A percentile compares a stretch with the other conserved stretches of the same genome.
Conservation (phyloP, 306 rosid species). For the Ochetophila trinervis region DNA sequence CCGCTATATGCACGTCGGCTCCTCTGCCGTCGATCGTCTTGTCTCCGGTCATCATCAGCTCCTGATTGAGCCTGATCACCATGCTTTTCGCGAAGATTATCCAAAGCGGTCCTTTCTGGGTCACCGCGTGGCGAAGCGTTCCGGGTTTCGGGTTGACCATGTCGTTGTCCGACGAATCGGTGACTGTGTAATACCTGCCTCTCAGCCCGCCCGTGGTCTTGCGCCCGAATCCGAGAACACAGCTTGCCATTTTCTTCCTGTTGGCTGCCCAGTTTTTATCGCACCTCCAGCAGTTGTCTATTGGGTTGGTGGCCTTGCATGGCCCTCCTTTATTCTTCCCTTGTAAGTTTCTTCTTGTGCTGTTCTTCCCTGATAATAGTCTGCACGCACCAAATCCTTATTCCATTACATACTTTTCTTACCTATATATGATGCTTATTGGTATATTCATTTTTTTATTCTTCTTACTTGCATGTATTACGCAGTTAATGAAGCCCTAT, state of each 20-base stretch:
- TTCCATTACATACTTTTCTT: neutral
- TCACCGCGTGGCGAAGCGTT: constrained; percentile 68
- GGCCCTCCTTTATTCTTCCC: constrained; percentile 1
- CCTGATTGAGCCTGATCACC: constrained; percentile 52
- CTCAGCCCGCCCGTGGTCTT: constrained; percentile 53
- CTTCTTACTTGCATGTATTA: too few relatives aligned
- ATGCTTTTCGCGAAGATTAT: constrained; percentile 54
- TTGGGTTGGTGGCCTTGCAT: constrained; percentile 66
- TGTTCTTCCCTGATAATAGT: constrained; percentile 2
- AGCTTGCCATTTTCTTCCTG: constrained; percentile 53
- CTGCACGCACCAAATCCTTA: constrained; percentile 27
- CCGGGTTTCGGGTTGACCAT: constrained; percentile 47
- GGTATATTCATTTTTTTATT: neutral
- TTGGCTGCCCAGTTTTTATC: constrained; percentile 58
- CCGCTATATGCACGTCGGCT: constrained; percentile 38
- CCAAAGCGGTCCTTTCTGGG: constrained; percentile 57
- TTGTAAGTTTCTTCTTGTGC: constrained; percentile 36
- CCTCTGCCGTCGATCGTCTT: constrained; percentile 85
- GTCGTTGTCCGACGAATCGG: constrained; percentile 56
- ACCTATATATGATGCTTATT: neutral
- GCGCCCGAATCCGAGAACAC: constrained; percentile 63
- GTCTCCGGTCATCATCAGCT: constrained; percentile 50
- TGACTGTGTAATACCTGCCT: constrained; percentile 54
- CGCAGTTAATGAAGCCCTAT: too few relatives aligned
- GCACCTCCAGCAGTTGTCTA: constrained; percentile 84